Conservation (phyloP, 1,284 basidiomycete genomes). For the Rhodotorula sp. region DNA sequence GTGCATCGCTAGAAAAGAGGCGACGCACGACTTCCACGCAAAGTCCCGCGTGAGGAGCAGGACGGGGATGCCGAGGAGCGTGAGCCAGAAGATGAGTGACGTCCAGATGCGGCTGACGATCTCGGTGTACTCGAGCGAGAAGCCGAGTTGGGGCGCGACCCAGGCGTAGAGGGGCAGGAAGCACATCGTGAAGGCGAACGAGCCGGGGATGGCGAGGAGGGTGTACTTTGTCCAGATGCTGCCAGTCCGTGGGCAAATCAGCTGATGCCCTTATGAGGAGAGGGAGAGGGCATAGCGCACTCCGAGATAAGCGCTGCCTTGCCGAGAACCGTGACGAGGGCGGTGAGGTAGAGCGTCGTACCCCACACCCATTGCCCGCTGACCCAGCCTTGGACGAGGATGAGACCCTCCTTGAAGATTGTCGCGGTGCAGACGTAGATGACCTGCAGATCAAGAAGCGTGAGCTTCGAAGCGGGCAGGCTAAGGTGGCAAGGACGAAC, state of each 20-base stretch:
- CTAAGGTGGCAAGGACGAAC: constrained; percentile 57
- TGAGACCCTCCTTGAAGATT: constrained; percentile 87
- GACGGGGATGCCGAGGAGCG: constrained; percentile 81
- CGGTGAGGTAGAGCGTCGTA: constrained; percentile 86
- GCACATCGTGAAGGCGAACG: constrained; percentile 90
- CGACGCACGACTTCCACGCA: constrained; percentile 91
- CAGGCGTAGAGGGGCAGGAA: constrained; percentile 89
- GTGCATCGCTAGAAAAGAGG: too few relatives aligned
- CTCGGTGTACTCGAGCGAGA: constrained; percentile 85
- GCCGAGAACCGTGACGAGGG: constrained; percentile 90
- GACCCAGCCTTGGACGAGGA: constrained; percentile 75
- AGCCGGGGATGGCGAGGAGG: constrained; percentile 85
- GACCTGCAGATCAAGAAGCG: constrained; percentile 58
- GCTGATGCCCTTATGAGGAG: too few relatives aligned
- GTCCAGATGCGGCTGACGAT: constrained; percentile 88
- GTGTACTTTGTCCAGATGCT: constrained; percentile 99
- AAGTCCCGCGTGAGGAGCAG: constrained; percentile 89
- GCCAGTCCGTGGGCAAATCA: neutral
- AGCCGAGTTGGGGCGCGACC: constrained; percentile 77
- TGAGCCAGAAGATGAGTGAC: constrained; percentile 84
- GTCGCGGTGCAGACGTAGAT: constrained; percentile 85
- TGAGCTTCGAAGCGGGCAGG: neutral
- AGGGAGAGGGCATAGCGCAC: constrained; percentile 58
- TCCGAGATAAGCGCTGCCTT: constrained; percentile 97
- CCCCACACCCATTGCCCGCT: constrained; percentile 95